Percentiles rank a stretch among this genome's conserved stretches.
These are phyloP conservation scores for Boletus sp. DNA, from an alignment of 1,284 basidiomycete genomes.

Conservation along the genomic window DNA sequence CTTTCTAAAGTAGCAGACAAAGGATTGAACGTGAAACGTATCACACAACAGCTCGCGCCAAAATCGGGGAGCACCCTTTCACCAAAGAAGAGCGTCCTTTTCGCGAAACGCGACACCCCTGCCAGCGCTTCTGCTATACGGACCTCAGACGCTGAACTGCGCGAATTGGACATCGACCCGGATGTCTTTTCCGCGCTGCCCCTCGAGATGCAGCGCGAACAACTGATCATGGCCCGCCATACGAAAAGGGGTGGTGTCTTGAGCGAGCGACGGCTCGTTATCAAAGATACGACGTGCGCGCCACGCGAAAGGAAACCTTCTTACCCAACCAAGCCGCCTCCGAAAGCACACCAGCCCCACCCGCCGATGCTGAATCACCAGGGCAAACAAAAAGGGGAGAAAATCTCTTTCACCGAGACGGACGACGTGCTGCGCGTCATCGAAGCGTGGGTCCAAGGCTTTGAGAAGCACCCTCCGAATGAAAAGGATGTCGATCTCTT, in stretches of 20 bases:
- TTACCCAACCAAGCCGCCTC: conserved; percentile 41
- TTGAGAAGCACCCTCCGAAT: conserved; percentile 56
- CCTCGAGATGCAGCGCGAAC: conserved; percentile 65
- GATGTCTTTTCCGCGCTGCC: conserved; percentile 67
- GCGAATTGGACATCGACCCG: conserved; percentile 64
- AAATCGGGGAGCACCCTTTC: conserved; percentile 42
- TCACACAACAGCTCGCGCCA: conserved; percentile 61
- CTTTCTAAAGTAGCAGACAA: conserved; percentile 31
- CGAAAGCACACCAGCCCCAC: conserved; percentile 44
- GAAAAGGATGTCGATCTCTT: conserved; percentile 70
- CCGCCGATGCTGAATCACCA: conserved; percentile 54
- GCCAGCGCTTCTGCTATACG: conserved; percentile 27
- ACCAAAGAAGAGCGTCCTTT: conserved; percentile 41
- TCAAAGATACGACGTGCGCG: conserved; percentile 45
- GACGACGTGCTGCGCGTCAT: conserved; percentile 68
- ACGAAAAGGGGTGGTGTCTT: conserved; percentile 44
- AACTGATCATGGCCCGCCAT: conserved; percentile 55
- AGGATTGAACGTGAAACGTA: conserved; percentile 47
- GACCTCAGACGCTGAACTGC: conserved; percentile 48
- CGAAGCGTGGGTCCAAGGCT: conserved; percentile 67
- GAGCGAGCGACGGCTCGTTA: conserved; percentile 38
- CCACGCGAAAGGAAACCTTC: conserved; percentile 19
- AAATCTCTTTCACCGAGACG: conserved; percentile 52
- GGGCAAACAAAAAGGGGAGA: conserved; percentile 47
- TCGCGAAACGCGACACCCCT: conserved; percentile 29